phyloP scores from a whole-genome alignment of 306 rosid species.

The Begonia loranthoides region DNA sequence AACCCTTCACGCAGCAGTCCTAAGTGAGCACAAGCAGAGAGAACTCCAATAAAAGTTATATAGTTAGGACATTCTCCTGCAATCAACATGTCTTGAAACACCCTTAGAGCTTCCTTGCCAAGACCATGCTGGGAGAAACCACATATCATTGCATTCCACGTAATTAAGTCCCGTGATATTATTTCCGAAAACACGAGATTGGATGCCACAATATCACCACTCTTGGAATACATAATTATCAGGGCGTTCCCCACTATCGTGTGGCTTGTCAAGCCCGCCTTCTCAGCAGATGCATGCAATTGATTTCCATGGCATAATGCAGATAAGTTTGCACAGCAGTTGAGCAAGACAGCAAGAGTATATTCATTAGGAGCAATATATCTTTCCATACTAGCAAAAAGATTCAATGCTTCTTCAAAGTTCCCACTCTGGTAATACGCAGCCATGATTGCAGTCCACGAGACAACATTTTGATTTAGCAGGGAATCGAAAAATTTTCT shows the following conservation, averaged over 20 bases:
- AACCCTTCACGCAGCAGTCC: constrained; percentile 10
- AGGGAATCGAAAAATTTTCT: constrained; percentile 8
- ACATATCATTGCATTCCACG: constrained; percentile 14
- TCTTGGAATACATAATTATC: constrained; percentile 14
- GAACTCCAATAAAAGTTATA: constrained; percentile 13
- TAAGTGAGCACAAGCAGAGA: constrained; percentile 11
- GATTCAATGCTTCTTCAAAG: constrained; percentile 14
- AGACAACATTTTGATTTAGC: constrained; percentile 8
- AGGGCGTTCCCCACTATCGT: constrained; percentile 12
- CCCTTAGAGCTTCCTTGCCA: constrained; percentile 9
- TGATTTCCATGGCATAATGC: constrained; percentile 10
- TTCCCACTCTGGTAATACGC: constrained; percentile 11
- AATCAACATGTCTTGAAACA: constrained; percentile 7
- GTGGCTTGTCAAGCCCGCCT: constrained; percentile 10
- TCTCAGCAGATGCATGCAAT: constrained; percentile 11
- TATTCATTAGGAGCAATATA: constrained; percentile 11
- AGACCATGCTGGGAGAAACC: constrained; percentile 13
- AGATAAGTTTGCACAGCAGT: constrained; percentile 10
- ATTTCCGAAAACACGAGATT: constrained; percentile 3
- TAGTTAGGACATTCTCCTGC: constrained; percentile 7
- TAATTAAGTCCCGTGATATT: constrained; percentile 2
- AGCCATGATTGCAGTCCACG: constrained; percentile 11
- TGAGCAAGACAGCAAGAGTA: constrained; percentile 11
- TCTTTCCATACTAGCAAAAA: constrained; percentile 11
- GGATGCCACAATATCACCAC: constrained; percentile 12